These are phyloP conservation scores for Mycoemilia scoparia DNA, from an alignment of 192 early-diverging fungal genomes.

Conservation along the genomic window DNA sequence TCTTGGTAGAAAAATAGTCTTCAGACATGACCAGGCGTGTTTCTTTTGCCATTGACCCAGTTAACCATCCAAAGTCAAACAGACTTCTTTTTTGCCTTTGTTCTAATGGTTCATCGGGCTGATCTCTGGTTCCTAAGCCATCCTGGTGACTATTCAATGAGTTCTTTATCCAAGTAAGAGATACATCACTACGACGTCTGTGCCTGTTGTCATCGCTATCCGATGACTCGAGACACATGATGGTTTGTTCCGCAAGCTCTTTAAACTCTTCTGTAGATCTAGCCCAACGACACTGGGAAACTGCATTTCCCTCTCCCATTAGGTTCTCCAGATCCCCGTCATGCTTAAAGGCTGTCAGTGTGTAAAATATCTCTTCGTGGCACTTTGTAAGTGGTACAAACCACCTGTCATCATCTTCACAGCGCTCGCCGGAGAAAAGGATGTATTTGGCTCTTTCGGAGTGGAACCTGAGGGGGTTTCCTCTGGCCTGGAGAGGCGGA, in stretches of 20 bases:
- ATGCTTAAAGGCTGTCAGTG: slow-evolving; percentile 46
- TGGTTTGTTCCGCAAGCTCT: slow-evolving; percentile 39
- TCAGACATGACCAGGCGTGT: slow-evolving; percentile 49
- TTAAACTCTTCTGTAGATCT: slow-evolving; percentile 38
- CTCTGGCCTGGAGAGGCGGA: slow-evolving; percentile 15
- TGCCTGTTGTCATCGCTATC: slow-evolving; percentile 1
- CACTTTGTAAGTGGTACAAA: slow-evolving; percentile 29
- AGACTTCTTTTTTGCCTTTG: too few relatives aligned
- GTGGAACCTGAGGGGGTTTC: slow-evolving; percentile 41
- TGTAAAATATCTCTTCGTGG: slow-evolving; percentile 45
- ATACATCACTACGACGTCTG: not conserved
- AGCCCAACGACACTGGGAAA: slow-evolving; percentile 56
- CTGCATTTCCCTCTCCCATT: slow-evolving; percentile 15
- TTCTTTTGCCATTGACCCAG: slow-evolving; percentile 12
- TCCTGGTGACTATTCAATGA: not conserved
- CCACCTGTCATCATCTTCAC: slow-evolving; percentile 27
- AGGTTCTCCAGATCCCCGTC: slow-evolving; percentile 12
- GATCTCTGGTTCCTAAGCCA: too few relatives aligned
- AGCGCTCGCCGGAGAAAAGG: slow-evolving; percentile 39
- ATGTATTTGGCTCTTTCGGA: slow-evolving; percentile 43
- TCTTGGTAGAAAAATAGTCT: slow-evolving; percentile 47
- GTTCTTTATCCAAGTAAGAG: not conserved
- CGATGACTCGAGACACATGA: slow-evolving; percentile 50
- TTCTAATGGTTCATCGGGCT: too few relatives aligned
- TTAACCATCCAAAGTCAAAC: too few relatives aligned